Evolutionary conservation across 2,329 filamentous ascomycete genomes (phyloP), one percentile per base, ranked within the genome.

Genomic region (Diaporthe sp.): DNA sequence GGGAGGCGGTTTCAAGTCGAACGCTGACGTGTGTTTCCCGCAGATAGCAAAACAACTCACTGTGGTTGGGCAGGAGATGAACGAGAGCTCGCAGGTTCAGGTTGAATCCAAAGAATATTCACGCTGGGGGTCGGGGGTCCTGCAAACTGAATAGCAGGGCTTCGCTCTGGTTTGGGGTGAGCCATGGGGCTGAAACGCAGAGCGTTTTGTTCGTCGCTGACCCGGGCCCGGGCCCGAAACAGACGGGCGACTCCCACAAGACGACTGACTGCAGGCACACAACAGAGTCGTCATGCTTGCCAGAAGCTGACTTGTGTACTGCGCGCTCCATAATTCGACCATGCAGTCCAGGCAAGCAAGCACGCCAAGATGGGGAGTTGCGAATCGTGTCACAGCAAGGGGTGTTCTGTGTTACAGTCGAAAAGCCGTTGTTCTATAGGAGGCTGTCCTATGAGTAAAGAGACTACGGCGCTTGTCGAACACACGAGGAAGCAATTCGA

Each of bases 171-270:
- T 30, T n/a, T 37, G 32, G n/a, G 32, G 44, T 44, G 50, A 68
- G 27, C 7, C 13, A 35, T 22, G 35, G 68, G 30, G 30, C 56
- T 59, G 39, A 59, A 55, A 74, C 72, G 58, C 50, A 37, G 50
- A 55, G 42, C 50, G 69, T 66, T 71, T 71, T 61, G 72, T 66
- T 59, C n/a, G 37, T 32, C 68, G 22, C 37, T 42, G 39, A 32
- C 22, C 39, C 32, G 47, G n/a, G 37, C 51, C 63, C 27, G 51
- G 59, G 27, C 37, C 58, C 30, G 75, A 70, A 70, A 68, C 25
- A 50, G n/a, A 71, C 25, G 22, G n/a, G 10, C 13, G 42, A 65
- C 27, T 50, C 61, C 61, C 27, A 32, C 42, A 50, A 44, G 61
- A 35, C 8, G 30, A 65, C 61, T 22, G 42, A 66, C 9, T 50